Evolutionary conservation across 1,284 basidiomycete species (phyloP).

Genomic region (Bjerkandera adusta): DNA sequence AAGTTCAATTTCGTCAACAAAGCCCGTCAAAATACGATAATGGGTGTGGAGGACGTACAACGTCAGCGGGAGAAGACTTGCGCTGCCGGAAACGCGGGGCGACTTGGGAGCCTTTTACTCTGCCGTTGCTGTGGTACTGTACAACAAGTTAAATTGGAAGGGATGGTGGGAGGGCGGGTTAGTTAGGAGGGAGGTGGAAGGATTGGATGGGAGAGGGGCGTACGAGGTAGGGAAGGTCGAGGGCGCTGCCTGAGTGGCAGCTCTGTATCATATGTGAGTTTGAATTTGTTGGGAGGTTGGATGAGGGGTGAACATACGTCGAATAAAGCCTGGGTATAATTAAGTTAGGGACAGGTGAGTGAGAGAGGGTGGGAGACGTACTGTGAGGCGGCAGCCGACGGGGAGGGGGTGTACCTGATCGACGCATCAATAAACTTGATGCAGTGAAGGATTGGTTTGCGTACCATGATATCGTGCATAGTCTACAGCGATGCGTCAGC

Average conservation of each 20-base stretch:
- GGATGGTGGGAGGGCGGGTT: constrained; percentile 36
- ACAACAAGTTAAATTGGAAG: constrained; percentile 37
- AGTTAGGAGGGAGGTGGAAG: not conserved
- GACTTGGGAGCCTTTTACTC: constrained; percentile 50
- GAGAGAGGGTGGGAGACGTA: constrained; percentile 33
- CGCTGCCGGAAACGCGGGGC: constrained; percentile 12
- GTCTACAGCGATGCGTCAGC: constrained; percentile 35
- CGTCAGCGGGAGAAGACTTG: constrained; percentile 47
- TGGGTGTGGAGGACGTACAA: constrained; percentile 32
- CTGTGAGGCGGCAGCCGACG: constrained; percentile 65
- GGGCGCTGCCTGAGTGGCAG: constrained; percentile 61
- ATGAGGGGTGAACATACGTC: constrained; percentile 46
- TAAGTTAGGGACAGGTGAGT: not conserved
- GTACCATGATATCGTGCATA: constrained; percentile 60
- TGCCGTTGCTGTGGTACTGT: constrained; percentile 63
- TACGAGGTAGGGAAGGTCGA: too few relatives aligned
- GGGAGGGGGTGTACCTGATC: constrained; percentile 57
- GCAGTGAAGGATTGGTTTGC: constrained; percentile 3
- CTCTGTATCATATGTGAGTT: too few relatives aligned
- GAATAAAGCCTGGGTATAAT: constrained; percentile 54
- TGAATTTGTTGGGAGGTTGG: not conserved
- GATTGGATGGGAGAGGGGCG: constrained; percentile 15
- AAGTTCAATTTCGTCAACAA: not conserved
- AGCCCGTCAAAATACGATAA: not conserved
- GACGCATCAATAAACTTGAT: constrained; percentile 4